Conservation (phyloP, 2,329 filamentous ascomycete genomes). For the Pseudofabraea citricarpa region DNA sequence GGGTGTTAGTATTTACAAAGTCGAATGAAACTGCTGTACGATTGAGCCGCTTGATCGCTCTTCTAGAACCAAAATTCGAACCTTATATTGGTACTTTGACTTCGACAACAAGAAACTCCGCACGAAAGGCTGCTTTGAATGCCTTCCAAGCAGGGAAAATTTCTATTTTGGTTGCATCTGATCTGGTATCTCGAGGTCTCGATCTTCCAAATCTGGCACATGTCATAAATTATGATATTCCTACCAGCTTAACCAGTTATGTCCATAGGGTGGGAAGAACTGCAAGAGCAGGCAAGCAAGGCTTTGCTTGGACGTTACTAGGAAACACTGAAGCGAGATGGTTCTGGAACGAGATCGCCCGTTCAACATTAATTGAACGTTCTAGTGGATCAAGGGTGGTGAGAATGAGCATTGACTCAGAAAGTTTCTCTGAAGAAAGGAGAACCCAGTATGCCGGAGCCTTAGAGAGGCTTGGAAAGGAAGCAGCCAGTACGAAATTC, state of each 20-base stretch:
- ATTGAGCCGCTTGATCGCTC: constrained; percentile 70
- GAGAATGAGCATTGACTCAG: constrained; percentile 36
- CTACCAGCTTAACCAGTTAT: constrained; percentile 74
- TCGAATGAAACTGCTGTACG: constrained; percentile 86
- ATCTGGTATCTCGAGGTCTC: constrained; percentile 87
- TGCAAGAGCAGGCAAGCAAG: constrained; percentile 71
- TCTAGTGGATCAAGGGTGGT: constrained; percentile 34
- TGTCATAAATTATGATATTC: constrained; percentile 92
- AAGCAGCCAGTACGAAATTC: constrained; percentile 27
- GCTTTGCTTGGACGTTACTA: constrained; percentile 82
- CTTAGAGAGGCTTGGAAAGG: constrained; percentile 56
- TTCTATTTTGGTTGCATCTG: constrained; percentile 80
- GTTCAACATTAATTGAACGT: constrained; percentile 45
- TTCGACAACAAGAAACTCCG: constrained; percentile 70
- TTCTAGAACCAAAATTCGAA: constrained; percentile 56
- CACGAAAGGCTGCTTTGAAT: constrained; percentile 61
- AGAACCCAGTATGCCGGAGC: constrained; percentile 44
- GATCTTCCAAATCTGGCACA: constrained; percentile 76
- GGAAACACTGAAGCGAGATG: constrained; percentile 73
- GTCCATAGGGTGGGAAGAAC: constrained; percentile 91
- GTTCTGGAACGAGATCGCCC: constrained; percentile 84
- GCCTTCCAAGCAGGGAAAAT: constrained; percentile 60
- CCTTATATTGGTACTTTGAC: constrained; percentile 61
- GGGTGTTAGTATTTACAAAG: constrained; percentile 79
- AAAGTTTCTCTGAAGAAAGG: constrained; percentile 33